Evolutionary conservation across 148 eudicot species (phyloP).

Genomic region (Rhododendron ovatum): DNA sequence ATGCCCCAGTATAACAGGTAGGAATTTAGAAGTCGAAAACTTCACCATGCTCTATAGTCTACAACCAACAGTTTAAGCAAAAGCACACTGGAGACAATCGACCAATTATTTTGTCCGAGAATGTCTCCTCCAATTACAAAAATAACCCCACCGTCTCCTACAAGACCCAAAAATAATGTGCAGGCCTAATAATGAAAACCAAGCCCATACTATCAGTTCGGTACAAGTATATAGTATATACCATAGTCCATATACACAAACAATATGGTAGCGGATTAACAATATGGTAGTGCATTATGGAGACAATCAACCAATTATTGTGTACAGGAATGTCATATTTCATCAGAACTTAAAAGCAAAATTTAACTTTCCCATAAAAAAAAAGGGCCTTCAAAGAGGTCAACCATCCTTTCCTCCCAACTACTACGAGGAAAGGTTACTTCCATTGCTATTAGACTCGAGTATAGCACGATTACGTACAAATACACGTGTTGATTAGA

Average conservation of each 20-base stretch:
- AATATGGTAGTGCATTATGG: not conserved
- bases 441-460: not conserved
- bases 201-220: not conserved
- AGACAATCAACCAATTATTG: not conserved
- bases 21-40: not conserved
- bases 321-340: not conserved
- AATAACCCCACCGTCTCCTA: not conserved
- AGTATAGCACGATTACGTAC: not conserved
- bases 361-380: not conserved
- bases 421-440: not conserved
- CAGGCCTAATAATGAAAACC: not conserved
- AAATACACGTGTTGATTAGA: not conserved
- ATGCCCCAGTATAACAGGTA: not conserved
- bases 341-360: not conserved
- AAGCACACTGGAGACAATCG: not conserved
- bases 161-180: not conserved
- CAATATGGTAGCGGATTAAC: not conserved
- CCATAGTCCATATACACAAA: not conserved
- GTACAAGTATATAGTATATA: not conserved
- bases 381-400: not conserved
- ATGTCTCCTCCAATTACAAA: not conserved
- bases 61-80: not conserved
- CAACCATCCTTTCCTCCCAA: not conserved
- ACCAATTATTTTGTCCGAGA: not conserved
- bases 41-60: not conserved